Evolutionary conservation across 1,284 basidiomycete genomes (phyloP).

Genomic region (Ceratobasidium papillatum): DNA sequence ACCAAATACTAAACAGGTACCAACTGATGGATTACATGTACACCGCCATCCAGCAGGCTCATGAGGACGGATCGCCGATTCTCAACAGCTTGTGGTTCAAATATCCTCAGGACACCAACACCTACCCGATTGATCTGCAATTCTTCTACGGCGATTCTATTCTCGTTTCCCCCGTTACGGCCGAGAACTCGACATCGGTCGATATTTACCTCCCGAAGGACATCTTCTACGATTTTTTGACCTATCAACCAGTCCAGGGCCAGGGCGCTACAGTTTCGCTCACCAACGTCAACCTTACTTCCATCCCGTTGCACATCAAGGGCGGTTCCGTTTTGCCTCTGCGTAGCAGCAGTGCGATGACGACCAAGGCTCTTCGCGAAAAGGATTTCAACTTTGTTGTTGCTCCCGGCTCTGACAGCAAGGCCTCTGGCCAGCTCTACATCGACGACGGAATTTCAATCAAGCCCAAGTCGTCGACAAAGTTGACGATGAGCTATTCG

Average conservation of each 20-base stretch:
- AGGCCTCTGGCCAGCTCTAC: slow-evolving; percentile 63
- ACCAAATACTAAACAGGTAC: background rate
- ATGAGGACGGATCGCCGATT: slow-evolving; percentile 67
- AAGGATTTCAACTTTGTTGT: slow-evolving; percentile 71
- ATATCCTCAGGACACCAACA: slow-evolving; percentile 67
- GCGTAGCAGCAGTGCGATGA: slow-evolving; percentile 64
- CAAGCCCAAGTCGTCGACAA: slow-evolving; percentile 56
- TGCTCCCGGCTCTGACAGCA: slow-evolving; percentile 61
- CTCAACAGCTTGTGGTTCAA: slow-evolving; percentile 70
- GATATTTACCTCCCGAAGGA: slow-evolving; percentile 69
- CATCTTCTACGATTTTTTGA: slow-evolving; percentile 70
- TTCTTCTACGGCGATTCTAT: slow-evolving; percentile 74
- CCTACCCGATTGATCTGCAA: slow-evolving; percentile 69
- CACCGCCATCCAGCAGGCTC: slow-evolving; percentile 70
- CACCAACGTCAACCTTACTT: slow-evolving; percentile 61
- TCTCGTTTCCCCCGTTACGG: slow-evolving; percentile 72
- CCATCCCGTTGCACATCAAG: slow-evolving; percentile 69
- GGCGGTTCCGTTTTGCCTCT: slow-evolving; percentile 68
- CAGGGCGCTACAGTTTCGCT: slow-evolving; percentile 59
- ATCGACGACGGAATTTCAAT: slow-evolving; percentile 71
- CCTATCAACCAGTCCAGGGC: slow-evolving; percentile 60
- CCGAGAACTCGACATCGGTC: slow-evolving; percentile 67
- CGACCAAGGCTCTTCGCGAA: slow-evolving; percentile 62
- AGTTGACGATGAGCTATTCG: slow-evolving; percentile 58
- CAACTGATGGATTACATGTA: slow-evolving; percentile 72